These are phyloP conservation scores for Polyplosphaeria fusca DNA, from an alignment of 495 filamentous ascomycete species.

Conservation along the genomic window DNA sequence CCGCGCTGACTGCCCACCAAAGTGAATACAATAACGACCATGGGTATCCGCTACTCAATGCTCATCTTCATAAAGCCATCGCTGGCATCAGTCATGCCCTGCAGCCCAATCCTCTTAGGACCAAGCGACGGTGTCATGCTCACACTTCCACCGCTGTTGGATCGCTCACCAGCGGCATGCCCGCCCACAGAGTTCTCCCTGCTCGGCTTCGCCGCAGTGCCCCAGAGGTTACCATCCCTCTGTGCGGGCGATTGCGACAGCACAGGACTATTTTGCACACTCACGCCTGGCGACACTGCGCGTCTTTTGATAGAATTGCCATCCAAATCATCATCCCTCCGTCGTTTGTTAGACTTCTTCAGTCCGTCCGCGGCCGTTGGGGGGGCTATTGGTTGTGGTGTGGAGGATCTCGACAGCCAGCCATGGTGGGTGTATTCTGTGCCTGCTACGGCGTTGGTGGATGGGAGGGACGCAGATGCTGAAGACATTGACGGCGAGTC, in stretches of 20 bases:
- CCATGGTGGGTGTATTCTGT: conserved; percentile 18
- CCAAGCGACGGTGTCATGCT: conserved; percentile 43
- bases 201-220: conserved; percentile 57
- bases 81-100: conserved; percentile 93
- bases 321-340: conserved; percentile 89
- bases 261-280: conserved; percentile 84
- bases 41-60: conserved; percentile 60
- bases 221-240: conserved; percentile 69
- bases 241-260: conserved; percentile 73
- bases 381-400: conserved; percentile 45
- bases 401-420: conserved; percentile 49
- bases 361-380: conserved; percentile 63
- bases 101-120: conserved; percentile 74
- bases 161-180: conserved; percentile 50
- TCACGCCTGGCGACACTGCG: conserved; percentile 90
- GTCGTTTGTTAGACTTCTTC: conserved; percentile 63
- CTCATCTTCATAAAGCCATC: conserved; percentile 98
- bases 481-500: conserved; percentile 60
- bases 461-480: conserved; percentile 26
- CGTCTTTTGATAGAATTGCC: conserved; percentile 85
- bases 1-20: conserved; percentile 14
- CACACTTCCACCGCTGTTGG: conserved; percentile 47
- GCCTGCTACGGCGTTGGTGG: conserved; percentile 31
- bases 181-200: conserved; percentile 53
- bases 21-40: not conserved